A percentile compares a stretch with the other conserved stretches of the same genome.
These are phyloP conservation scores for Coemansia brasiliensis DNA, from an alignment of 192 early-diverging fungal genomes.

Conservation along the genomic window DNA sequence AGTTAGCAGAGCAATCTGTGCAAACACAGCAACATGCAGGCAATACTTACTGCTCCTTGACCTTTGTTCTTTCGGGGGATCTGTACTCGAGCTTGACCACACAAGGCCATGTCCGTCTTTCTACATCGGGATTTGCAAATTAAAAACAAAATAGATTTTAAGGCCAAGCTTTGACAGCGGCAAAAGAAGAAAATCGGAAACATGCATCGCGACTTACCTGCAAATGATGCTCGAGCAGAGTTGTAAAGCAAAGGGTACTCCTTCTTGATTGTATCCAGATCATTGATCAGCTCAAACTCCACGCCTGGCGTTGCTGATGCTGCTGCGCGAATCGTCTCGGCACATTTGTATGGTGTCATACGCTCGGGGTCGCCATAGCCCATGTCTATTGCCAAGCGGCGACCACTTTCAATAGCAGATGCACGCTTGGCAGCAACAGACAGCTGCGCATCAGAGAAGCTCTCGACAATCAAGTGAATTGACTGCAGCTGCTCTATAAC, in stretches of 20 bases:
- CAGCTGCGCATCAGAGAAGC: slow-evolving; percentile 26
- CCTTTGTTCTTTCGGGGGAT: slow-evolving; percentile 65
- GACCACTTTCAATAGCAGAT: slow-evolving; percentile 72
- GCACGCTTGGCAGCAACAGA: slow-evolving; percentile 54
- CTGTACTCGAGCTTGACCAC: slow-evolving; percentile 60
- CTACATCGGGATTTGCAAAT: slow-evolving; percentile 18
- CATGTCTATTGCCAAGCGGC: slow-evolving; percentile 74
- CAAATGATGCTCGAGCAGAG: slow-evolving; percentile 68
- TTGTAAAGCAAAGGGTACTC: slow-evolving; percentile 85
- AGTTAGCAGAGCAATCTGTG: not conserved
- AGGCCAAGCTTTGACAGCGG: not conserved
- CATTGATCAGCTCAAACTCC: slow-evolving; percentile 64
- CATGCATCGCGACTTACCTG: slow-evolving; percentile 51
- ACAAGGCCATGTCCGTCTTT: slow-evolving; percentile 46
- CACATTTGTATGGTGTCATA: slow-evolving; percentile 79
- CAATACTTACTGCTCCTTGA: slow-evolving; percentile 70
- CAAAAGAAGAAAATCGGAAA: slow-evolving; percentile 4
- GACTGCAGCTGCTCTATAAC: slow-evolving; percentile 57
- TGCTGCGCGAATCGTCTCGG: slow-evolving; percentile 65
- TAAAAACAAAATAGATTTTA: not conserved
- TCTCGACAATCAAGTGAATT: slow-evolving; percentile 59
- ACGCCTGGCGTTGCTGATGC: slow-evolving; percentile 60
- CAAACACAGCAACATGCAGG: slow-evolving; percentile 1
- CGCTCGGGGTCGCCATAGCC: slow-evolving; percentile 82
- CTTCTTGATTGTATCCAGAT: slow-evolving; percentile 66